Base-by-base conservation (phyloP, 805 yeast species). In the Priceomyces haplophilus region DNA sequence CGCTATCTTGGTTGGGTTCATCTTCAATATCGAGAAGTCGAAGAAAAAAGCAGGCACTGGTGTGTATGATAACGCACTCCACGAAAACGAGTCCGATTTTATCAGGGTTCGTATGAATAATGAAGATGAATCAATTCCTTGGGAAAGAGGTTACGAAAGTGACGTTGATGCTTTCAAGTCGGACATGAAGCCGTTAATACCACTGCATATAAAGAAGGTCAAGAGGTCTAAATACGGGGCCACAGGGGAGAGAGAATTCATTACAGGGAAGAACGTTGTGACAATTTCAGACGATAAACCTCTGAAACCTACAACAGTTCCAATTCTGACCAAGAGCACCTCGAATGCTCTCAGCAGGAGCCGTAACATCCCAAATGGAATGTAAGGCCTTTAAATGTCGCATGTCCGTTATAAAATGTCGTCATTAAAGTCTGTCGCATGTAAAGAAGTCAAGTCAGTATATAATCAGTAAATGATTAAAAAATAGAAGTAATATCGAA, bases 71-170 rank as follows among this genome's bases (percentile, higher is more conserved):
- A 19, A 37, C 7, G 18, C 18, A 12, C n/a, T 21, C 10, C 18
- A 33, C 11, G 19, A 8, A 32, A 43, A 50, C 7, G 64, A 55
- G 21, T 47, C 67, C 1, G 64, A 65, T 31, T 69, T 59, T 46
- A 69, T 70, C 75, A 54, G 66, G 20, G 67, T 70, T n/a, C 52
- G 52, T 16, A 50, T 61, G 0, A 59, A 61, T 18, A 61, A 56
- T 7, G 24, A 21, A 7, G 24, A 21, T 21, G 73, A 67, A 5
- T 65, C 55, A 36, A 41, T 38, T 15, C 44, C 44, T 15, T 53
- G 49, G 41, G 75, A 69, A 46, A 48, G 64, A 23, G 75, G 75
- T 4, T 70, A 70, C 47, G 76, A 70, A 48, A 70, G 73, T 3
- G 75, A 70, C 43, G 65, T 62, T 29, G 75, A 69, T 47, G 56